These are phyloP conservation scores for Aspergillus funiculosus DNA, from an alignment of 495 filamentous ascomycete species.

Conservation along the genomic window DNA sequence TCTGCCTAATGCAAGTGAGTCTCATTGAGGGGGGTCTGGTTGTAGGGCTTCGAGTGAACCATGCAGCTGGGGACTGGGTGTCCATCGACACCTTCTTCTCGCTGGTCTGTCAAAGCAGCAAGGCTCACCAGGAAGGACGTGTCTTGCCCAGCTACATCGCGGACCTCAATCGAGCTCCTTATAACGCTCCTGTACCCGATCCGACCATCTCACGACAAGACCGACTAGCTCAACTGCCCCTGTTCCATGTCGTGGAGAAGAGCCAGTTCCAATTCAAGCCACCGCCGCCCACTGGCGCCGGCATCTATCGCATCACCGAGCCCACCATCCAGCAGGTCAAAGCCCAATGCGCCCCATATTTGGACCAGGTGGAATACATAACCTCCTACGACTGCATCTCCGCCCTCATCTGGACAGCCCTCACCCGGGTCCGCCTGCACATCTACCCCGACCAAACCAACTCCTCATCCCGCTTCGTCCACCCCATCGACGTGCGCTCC, in stretches of 20 bases:
- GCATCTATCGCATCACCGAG: conserved; percentile 20
- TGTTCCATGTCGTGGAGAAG: conserved; percentile 19
- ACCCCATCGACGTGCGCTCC: conserved; percentile 23
- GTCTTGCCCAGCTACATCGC: conserved; percentile 17
- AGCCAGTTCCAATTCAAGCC: conserved; percentile 13
- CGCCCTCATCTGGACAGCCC: conserved; percentile 22
- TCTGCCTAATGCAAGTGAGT: conserved; percentile 21
- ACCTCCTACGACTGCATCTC: conserved; percentile 27
- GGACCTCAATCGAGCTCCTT: conserved; percentile 21
- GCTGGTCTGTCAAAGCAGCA: conserved; percentile 22
- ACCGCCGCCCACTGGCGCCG: conserved; percentile 5
- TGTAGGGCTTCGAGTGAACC: conserved; percentile 19
- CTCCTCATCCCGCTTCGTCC: conserved; percentile 12
- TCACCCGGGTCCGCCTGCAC: conserved; percentile 17
- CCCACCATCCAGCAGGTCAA: conserved; percentile 16
- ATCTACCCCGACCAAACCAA: conserved; percentile 16
- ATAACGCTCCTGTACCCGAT: conserved; percentile 10
- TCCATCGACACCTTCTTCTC: conserved; percentile 24
- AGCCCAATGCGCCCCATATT: conserved; percentile 8
- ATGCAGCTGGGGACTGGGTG: conserved; percentile 24
- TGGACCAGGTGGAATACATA: conserved; percentile 19
- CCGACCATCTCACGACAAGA: conserved; percentile 10
- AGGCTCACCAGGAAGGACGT: conserved; percentile 14
- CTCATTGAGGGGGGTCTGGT: conserved; percentile 24
- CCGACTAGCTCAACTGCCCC: conserved; percentile 9